Evolutionary conservation across 192 early-diverging fungal genomes (phyloP), one percentile per base, ranked within the genome.

Genomic region (Phlyctochytrium bullatum): DNA sequence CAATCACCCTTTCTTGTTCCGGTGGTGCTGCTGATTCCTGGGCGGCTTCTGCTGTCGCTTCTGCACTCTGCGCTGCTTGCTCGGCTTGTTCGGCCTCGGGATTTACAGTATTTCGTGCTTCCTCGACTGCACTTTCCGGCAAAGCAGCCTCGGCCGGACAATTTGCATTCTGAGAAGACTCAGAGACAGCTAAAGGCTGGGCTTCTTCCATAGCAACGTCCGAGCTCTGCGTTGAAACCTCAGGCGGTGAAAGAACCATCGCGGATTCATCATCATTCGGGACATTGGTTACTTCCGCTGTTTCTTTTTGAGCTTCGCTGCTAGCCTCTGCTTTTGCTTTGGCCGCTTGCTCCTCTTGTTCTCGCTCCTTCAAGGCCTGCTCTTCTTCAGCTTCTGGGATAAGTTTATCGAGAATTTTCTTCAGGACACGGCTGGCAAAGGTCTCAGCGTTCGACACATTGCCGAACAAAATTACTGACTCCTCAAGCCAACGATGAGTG

Each of bases 401-500:
- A 28, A 96, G 76, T 12, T 64, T 72, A 57, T 95, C 89, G 2
- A 92, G 62, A 20, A 94, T 62, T 31, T 81, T 78, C 63, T 89
- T 86, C 23, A 76, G 69, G 20, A 91, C 76, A 29, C 83, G 73
- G 1, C 79, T 47, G 0, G 88, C 85, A 63, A 83, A 90, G 10
- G 40, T 14, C 20, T 47, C 40, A 6, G 40, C 40, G 20, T 47
- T 47, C 40, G 40, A 63, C 12, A 76, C 52, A 25, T 67, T 65
- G 25, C 92, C 90, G 73, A 88, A 92, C 79, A 92, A 78, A 83
- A 95, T 84, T 3, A 86, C 81, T 27, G 86, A 88, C 74, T 95
- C 95, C 73, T 98, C 92, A 31, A 83, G 78, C 93, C 93, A 96
- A 2, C 95, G n/a, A n/a, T n/a, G n/a, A n/a, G n/a, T n/a, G n/a